Conservation (phyloP, 139 green algal genomes). For the Chlamydomonas eustigma region DNA sequence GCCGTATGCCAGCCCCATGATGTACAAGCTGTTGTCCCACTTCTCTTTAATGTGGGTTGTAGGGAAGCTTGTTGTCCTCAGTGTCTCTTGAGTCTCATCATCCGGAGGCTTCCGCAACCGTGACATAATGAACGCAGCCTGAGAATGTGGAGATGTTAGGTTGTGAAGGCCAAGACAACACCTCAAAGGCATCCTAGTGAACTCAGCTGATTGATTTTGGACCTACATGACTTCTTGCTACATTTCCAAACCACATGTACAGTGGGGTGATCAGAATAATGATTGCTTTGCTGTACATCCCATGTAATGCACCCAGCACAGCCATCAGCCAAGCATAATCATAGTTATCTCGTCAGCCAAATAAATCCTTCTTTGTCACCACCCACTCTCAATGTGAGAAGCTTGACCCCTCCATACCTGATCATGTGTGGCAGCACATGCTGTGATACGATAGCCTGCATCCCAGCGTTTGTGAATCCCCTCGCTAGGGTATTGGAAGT, state of each 20-base stretch:
- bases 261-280: too few relatives aligned
- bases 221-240: too few relatives aligned
- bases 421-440: constrained; percentile 86
- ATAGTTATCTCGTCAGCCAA: too few relatives aligned
- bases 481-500: constrained; percentile 98
- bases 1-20: constrained; percentile 28
- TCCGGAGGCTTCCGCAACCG: constrained; percentile 50
- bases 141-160: too few relatives aligned
- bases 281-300: too few relatives aligned
- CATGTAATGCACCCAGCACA: neutral
- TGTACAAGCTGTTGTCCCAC: constrained; percentile 37
- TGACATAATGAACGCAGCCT: constrained; percentile 55
- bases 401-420: constrained; percentile 37
- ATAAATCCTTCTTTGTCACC: too few relatives aligned
- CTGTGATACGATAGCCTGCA: constrained; percentile 90
- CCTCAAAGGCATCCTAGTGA: too few relatives aligned
- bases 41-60: constrained; percentile 37
- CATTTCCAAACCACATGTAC: too few relatives aligned
- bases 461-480: constrained; percentile 97
- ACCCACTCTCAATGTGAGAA: neutral
- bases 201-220: too few relatives aligned
- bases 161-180: too few relatives aligned
- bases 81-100: constrained; percentile 83
- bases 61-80: constrained; percentile 60
- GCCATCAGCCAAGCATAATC: neutral